Conservation (phyloP, 345 rosid genomes). For the Schrenkiella parvula region DNA sequence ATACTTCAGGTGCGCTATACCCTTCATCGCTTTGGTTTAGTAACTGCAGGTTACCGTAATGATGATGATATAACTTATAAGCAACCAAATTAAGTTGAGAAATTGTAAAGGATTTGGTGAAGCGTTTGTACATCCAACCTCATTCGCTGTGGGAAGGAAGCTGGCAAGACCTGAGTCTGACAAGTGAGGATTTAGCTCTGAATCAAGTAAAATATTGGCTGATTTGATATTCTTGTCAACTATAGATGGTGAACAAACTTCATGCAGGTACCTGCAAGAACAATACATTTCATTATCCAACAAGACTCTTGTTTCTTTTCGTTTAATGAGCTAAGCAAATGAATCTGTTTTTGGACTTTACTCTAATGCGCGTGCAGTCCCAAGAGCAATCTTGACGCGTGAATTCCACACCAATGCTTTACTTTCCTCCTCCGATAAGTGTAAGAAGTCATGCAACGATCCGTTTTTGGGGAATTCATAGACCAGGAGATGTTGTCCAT, state of each 20-base stretch:
- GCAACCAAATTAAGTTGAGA: neutral
- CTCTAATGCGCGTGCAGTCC: slow-evolving; percentile 95
- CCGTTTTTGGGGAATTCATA: slow-evolving; percentile 87
- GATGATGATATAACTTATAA: slow-evolving; percentile 4
- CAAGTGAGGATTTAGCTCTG: slow-evolving; percentile 89
- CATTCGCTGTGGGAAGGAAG: slow-evolving; percentile 68
- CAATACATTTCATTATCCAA: neutral
- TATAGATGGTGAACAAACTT: slow-evolving; percentile 86
- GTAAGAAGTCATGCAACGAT: slow-evolving; percentile 80
- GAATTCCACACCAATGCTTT: slow-evolving; percentile 88
- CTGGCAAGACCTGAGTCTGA: slow-evolving; percentile 87
- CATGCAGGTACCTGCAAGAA: slow-evolving; percentile 81
- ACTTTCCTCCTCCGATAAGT: slow-evolving; percentile 69
- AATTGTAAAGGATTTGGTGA: neutral
- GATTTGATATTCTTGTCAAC: slow-evolving; percentile 91
- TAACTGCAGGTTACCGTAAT: slow-evolving; percentile 39
- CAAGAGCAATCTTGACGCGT: slow-evolving; percentile 89
- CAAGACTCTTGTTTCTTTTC: neutral
- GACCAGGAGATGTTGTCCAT: slow-evolving; percentile 82
- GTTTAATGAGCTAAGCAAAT: neutral
- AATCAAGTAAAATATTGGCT: slow-evolving; percentile 74
- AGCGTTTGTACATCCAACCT: slow-evolving; percentile 39
- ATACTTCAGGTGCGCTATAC: slow-evolving; percentile 88
- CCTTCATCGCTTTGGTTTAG: slow-evolving; percentile 59
- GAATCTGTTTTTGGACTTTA: slow-evolving; percentile 37